Evolutionary conservation across 2,329 filamentous ascomycete genomes (phyloP), one percentile per base, ranked within the genome.

Genomic region (Plectosphaerella plurivora): DNA sequence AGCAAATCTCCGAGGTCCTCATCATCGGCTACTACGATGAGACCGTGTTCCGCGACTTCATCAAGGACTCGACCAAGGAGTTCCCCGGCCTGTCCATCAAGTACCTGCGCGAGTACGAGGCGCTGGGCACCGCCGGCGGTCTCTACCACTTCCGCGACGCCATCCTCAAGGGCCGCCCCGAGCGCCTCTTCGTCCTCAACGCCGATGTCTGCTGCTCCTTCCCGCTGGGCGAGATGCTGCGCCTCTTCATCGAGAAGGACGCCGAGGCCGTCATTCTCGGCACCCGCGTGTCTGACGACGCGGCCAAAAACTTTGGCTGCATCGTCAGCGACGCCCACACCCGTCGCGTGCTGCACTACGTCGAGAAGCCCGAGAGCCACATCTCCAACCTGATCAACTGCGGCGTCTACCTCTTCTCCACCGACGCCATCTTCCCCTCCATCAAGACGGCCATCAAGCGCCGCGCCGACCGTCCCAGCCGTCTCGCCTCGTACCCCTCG

Each of bases 371-470:
- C 60, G 93, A 99, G 73, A 91, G 89, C 52, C 89, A 96, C 73
- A 97, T 99, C 73, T 95, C 89, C 66, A 97, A 97, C 76, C 81
- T 99, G 61, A 99, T 99, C 81, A 99, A 97, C 80, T 97, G 94
- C 72, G 94, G 94, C 63, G 92, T 99, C 65, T 99, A 97, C 76
- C 89, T 97, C 63, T 99, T 99, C 73, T 84, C 89, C 59, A 94
- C 92, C 58, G 91, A 97, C 62, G 90, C 87, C 71, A 96, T 97
- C 76, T 97, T 97, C 82, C 93, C 93, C 58, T 89, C 90, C 61
- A 97, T 99, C 71, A 87, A 87, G 68, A 90, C 82, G 60, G 92
- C 93, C 63, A 97, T 97, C 75, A 97, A 97, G 81, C 91, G 91
- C 65, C 91, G 93, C 69, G 87, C 89, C 62, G 91, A 96, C 69